Evolutionary conservation across 1,284 basidiomycete species (phyloP), one percentile per base, ranked within the genome.

Genomic region (Rhodotorula sp.): DNA sequence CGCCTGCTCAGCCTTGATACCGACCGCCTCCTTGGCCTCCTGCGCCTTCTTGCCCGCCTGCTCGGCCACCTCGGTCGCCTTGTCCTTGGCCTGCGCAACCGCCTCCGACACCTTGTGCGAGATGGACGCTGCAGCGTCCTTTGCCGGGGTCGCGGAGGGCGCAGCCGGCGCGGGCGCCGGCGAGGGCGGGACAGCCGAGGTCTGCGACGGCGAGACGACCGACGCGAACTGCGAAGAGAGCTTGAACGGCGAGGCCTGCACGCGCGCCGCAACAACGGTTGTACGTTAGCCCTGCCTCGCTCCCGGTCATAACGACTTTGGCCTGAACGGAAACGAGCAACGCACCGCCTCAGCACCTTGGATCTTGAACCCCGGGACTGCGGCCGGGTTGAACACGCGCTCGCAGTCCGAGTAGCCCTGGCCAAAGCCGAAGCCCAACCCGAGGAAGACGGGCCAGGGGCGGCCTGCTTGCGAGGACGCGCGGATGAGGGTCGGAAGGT

Each of bases 361-460:
- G 29, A 76, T 64, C 21, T 57, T 55, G 66, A 71, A 77, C 13
- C 78, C 78, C 21, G 78, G 78, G n/a, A 79, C 70, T 1, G 74
- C 70, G 21, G 77, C 78, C 4, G 77, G 78, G 71, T 78, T 78
- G 73, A 78, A 79, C 15, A 79, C 74, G 17, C 78, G 62, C 56
- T 78, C 68, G 65, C 76, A 75, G 59, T 79, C 78, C 21, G 64
- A 51, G 74, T 78, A 81, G 7, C 71, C 72, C 65, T 73, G 73
- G 53, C 82, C 84, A 59, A 89, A 85, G 59, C 91, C 94, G 81
- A 92, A 97, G 73, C 96, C 95, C 32, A 94, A 94, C 13, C 91
- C 88, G 70, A 98, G 88, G 72, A 93, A 91, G 74, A 98, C 91
- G 36, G 96, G 96, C 92, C 94, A 98, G 80, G 91, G 91, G 77